Conservation (phyloP, 1,284 basidiomycete species). For the Malassezia pachydermatis region DNA sequence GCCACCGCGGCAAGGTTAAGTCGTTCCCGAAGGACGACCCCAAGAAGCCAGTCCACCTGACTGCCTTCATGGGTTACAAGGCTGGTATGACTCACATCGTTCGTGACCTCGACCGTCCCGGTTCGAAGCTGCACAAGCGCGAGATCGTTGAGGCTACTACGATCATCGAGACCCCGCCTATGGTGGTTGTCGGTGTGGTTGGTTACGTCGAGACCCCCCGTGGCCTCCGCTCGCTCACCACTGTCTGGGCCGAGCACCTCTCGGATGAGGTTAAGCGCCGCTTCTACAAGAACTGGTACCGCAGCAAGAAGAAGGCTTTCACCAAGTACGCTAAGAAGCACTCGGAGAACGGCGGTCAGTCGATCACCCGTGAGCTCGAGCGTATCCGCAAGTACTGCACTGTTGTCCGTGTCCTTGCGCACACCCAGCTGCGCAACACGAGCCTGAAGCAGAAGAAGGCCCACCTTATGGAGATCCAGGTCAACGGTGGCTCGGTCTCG, state of each 20-base stretch:
- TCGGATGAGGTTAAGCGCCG: slow-evolving; percentile 85
- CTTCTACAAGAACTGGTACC: slow-evolving; percentile 99
- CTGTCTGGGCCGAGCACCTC: slow-evolving; percentile 61
- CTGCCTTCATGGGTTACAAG: slow-evolving; percentile 98
- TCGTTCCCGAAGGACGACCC: slow-evolving; percentile 73
- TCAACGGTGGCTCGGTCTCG: slow-evolving; percentile 90
- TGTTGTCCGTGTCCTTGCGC: slow-evolving; percentile 94
- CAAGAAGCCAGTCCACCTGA: slow-evolving; percentile 98
- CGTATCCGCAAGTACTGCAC: slow-evolving; percentile 99
- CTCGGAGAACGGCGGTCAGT: slow-evolving; percentile 86
- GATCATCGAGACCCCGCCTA: slow-evolving; percentile 89
- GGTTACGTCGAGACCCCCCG: slow-evolving; percentile 99
- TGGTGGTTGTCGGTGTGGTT: slow-evolving; percentile 95
- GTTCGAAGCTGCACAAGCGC: slow-evolving; percentile 57
- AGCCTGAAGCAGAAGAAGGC: slow-evolving; percentile 98
- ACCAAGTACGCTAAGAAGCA: slow-evolving; percentile 97
- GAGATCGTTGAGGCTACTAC: slow-evolving; percentile 98
- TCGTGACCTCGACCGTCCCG: slow-evolving; percentile 96
- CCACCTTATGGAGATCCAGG: slow-evolving; percentile 99
- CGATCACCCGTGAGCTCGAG: slow-evolving; percentile 88
- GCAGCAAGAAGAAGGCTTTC: slow-evolving; percentile 99
- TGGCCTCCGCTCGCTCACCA: slow-evolving; percentile 74
- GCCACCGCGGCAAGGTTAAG: slow-evolving; percentile 47
- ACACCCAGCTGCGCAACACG: slow-evolving; percentile 92
- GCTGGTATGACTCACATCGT: slow-evolving; percentile 99